Conservation (phyloP, 495 filamentous ascomycete genomes). For the Trichoderma erinaceum region DNA sequence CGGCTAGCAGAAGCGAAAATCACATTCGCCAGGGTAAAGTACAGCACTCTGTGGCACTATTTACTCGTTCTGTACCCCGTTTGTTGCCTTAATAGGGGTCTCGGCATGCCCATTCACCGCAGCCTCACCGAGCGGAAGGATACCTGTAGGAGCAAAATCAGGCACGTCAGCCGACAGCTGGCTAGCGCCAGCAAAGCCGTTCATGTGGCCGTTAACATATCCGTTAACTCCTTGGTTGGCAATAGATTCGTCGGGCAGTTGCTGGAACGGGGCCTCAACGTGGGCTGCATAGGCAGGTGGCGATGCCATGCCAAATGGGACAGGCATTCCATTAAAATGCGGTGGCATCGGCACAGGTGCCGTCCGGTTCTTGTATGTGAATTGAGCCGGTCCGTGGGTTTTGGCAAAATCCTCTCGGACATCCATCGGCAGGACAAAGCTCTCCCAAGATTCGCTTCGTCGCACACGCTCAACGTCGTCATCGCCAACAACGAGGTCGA, state of each 20-base stretch:
- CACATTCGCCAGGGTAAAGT: background rate
- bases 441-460: constrained; percentile 68
- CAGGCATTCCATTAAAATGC: constrained; percentile 21
- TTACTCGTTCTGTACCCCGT: constrained; percentile 19
- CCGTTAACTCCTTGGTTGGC: constrained; percentile 27
- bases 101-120: constrained; percentile 36
- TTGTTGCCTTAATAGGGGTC: constrained; percentile 30
- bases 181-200: constrained; percentile 43
- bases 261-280: background rate
- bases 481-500: constrained; percentile 63
- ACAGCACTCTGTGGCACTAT: background rate
- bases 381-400: constrained; percentile 34
- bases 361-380: constrained; percentile 17
- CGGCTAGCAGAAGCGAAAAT: background rate
- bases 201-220: constrained; percentile 35
- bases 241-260: background rate
- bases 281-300: constrained; percentile 18
- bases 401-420: constrained; percentile 35
- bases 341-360: constrained; percentile 11
- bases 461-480: constrained; percentile 78
- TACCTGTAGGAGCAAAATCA: constrained; percentile 60
- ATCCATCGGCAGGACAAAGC: constrained; percentile 66
- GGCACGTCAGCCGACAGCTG: constrained; percentile 68
- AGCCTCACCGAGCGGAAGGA: background rate
- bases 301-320: constrained; percentile 25